Evolutionary conservation across 371 early-diverging fungal genomes (phyloP).

Genomic region (Mortierella sp.): DNA sequence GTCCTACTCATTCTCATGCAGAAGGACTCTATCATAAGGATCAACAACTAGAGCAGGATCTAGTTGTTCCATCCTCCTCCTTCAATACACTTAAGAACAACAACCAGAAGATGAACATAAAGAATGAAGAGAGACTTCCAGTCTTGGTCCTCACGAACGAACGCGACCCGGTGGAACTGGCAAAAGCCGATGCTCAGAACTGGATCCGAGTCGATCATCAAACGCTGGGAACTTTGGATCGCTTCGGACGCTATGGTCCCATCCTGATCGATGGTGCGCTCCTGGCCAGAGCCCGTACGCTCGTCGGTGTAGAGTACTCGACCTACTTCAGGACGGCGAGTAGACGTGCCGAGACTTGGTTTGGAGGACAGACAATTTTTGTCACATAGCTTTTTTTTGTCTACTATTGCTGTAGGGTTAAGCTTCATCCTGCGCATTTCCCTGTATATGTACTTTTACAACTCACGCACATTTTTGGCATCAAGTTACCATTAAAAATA

Average conservation of each 20-base stretch:
- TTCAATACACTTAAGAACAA: too few species aligned
- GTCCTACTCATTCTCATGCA: neutral
- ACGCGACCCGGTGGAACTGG: conserved; percentile 32
- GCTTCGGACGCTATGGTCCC: conserved; percentile 40
- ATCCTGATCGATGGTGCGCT: conserved; percentile 45
- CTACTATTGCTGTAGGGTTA: neutral
- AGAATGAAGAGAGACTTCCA: conserved; percentile 27
- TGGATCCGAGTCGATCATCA: conserved; percentile 49
- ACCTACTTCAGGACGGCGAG: conserved; percentile 45
- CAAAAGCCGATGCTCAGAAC: conserved; percentile 35
- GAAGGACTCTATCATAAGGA: neutral
- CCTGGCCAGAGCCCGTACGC: conserved; percentile 21
- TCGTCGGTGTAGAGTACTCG: conserved; percentile 50
- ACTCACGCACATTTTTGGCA: neutral
- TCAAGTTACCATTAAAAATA: neutral
- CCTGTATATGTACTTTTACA: neutral
- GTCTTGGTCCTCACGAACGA: conserved; percentile 46
- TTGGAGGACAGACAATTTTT: conserved; percentile 22
- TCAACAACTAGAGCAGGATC: too few species aligned
- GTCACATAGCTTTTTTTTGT: conserved; percentile 19
- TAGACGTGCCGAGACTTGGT: conserved; percentile 41
- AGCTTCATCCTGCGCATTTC: neutral
- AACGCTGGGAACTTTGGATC: conserved; percentile 23
- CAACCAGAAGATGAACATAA: too few species aligned
- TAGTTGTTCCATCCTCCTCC: too few species aligned